phyloP scores from a whole-genome alignment of 805 yeast species.

The Wickerhamiella occidentalis region DNA sequence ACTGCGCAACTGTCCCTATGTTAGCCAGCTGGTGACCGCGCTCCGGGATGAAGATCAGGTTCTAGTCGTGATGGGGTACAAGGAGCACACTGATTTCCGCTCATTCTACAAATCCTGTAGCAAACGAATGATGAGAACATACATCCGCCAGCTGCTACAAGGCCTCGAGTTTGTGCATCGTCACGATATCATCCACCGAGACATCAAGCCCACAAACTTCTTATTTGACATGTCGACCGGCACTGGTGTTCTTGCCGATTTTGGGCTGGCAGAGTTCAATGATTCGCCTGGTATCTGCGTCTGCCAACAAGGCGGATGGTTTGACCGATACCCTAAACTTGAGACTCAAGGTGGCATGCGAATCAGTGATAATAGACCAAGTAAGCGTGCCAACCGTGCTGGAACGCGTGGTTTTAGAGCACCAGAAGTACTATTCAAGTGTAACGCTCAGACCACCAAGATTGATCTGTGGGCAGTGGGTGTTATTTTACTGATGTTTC shows the following conservation, averaged over 20 bases:
- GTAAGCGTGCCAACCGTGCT: constrained; percentile 90
- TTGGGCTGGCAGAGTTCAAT: constrained; percentile 75
- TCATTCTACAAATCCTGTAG: constrained; percentile 74
- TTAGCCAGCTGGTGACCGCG: constrained; percentile 86
- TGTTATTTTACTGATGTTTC: constrained; percentile 64
- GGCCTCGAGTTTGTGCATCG: constrained; percentile 67
- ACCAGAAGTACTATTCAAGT: constrained; percentile 81
- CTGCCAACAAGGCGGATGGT: constrained; percentile 14
- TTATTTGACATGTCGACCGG: constrained; percentile 52
- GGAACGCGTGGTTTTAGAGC: constrained; percentile 94
- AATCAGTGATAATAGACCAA: constrained; percentile 76
- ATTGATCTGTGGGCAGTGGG: constrained; percentile 93
- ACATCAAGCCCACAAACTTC: constrained; percentile 77
- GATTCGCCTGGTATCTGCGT: constrained; percentile 17
- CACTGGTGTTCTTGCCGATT: constrained; percentile 77
- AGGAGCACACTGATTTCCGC: constrained; percentile 81
- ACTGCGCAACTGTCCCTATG: constrained; percentile 39
- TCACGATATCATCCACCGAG: constrained; percentile 78
- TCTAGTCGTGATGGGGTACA: constrained; percentile 82
- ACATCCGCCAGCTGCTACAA: constrained; percentile 65
- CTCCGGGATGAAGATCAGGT: constrained; percentile 83
- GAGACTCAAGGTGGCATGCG: constrained; percentile 53
- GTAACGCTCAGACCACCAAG: constrained; percentile 68
- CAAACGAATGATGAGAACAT: constrained; percentile 63
- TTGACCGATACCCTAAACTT: constrained; percentile 23